Evolutionary conservation across 768 basidiomycete species (phyloP).

Genomic region (Boletus sensibilis): DNA sequence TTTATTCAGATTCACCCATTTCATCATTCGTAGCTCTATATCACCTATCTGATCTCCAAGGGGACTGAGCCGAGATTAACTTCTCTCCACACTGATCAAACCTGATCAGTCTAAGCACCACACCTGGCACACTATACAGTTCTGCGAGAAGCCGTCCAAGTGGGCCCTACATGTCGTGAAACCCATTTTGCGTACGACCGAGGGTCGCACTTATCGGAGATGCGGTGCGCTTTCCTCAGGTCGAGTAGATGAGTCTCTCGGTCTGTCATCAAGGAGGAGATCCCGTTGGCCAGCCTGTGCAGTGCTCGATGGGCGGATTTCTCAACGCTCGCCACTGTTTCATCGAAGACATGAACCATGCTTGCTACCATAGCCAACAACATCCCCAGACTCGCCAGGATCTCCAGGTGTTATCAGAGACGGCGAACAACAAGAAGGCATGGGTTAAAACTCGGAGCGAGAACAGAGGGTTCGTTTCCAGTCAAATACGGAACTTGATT

Average conservation of each 20-base stretch:
- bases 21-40: conserved; percentile 32
- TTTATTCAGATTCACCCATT: neutral
- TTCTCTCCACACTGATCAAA: too few species aligned
- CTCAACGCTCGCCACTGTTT: neutral
- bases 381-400: too few species aligned
- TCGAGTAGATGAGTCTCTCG: too few species aligned
- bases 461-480: neutral
- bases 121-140: too few species aligned
- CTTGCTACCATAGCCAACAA: too few species aligned
- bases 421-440: neutral
- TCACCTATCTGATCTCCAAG: too few species aligned
- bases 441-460: too few species aligned
- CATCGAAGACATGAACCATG: neutral
- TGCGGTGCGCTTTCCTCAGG: conserved; percentile 33
- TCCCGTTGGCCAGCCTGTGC: too few species aligned
- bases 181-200: conserved; percentile 37
- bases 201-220: conserved; percentile 50
- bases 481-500: neutral
- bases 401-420: neutral
- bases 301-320: too few species aligned
- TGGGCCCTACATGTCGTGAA: conserved; percentile 48
- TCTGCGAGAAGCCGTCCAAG: too few species aligned
- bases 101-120: neutral
- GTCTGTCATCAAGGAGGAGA: too few species aligned
- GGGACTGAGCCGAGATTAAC: too few species aligned